Base-by-base conservation (phyloP, 192 early-diverging fungal genomes). In the Mortierella claussenii region DNA sequence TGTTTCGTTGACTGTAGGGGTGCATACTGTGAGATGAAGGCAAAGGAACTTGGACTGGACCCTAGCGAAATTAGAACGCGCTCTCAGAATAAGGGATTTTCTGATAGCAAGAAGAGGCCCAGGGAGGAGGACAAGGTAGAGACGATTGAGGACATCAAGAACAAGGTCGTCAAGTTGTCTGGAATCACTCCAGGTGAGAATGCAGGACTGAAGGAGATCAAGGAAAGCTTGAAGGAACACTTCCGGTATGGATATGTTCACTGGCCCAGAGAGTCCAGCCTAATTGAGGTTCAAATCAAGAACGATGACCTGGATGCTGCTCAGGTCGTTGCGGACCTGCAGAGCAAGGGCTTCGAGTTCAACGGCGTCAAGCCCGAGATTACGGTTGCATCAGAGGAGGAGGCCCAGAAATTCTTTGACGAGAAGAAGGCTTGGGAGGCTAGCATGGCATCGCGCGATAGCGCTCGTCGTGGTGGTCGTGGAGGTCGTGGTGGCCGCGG, bases 21-120 rank as follows among this genome's bases (percentile, higher is more conserved):
- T 31, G 80, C 59, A 27, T 81, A 81, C 57, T 81, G 80, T 31
- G 74, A 78, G 30, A 81, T 78, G 68, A 81, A 81, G 56, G 74
- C 68, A 24, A 59, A 73, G 55, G 59, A 73, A 28, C 65, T 78
- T 49, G 80, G 80, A 37, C 45, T 81, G 50, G 80, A 81, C 47
- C 80, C 74, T 47, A 68, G 34, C 32, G 69, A 76, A 23, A 56
- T 79, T 49, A 79, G 28, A 55, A 59, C 60, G 17, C 24, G 51
- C 26, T 34, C 55, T 26, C 47, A 44, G 30, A 68, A 47, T 59
- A 76, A 56, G 37, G 73, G 73, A 66, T 76, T 76, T 58, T 55
- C 31, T 33, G 50, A 56, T n/a, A 59, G 31, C 48, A 74, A 67
- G 53, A 76, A 76, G 73, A 51, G 73, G 23, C 27, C 64, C 27